Conservation (phyloP, 2,329 filamentous ascomycete genomes). For the Aspergillus uvarum region DNA sequence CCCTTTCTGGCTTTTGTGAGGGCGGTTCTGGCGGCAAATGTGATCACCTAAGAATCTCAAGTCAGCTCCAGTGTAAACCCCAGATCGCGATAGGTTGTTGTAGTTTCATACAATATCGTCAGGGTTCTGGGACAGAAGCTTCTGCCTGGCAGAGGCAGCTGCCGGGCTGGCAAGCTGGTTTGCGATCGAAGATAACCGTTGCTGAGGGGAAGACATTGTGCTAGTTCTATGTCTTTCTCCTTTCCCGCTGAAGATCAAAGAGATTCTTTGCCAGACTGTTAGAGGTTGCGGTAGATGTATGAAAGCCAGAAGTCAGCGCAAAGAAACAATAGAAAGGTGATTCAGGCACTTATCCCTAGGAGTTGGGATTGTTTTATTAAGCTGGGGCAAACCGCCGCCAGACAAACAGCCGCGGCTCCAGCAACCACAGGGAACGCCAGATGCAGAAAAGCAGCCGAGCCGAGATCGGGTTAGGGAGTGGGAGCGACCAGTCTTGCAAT, state of each 20-base stretch:
- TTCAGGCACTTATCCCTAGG: not conserved
- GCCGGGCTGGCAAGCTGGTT: slow-evolving; percentile 38
- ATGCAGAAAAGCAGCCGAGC: slow-evolving; percentile 8
- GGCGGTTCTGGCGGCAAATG: slow-evolving; percentile 39
- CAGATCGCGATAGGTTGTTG: not conserved
- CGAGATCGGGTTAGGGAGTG: slow-evolving; percentile 10
- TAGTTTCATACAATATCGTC: slow-evolving; percentile 40
- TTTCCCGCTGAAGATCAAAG: not conserved
- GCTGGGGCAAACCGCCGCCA: slow-evolving; percentile 6
- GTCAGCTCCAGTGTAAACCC: not conserved
- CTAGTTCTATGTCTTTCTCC: not conserved
- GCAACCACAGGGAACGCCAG: slow-evolving; percentile 1
- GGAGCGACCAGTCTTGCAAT: not conserved
- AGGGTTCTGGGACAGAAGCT: slow-evolving; percentile 36
- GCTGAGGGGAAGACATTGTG: slow-evolving; percentile 41
- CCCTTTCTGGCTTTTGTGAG: slow-evolving; percentile 44
- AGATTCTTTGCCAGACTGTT: not conserved
- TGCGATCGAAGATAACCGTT: slow-evolving; percentile 43
- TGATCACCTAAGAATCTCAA: slow-evolving; percentile 35
- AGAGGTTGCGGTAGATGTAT: not conserved
- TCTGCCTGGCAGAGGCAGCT: slow-evolving; percentile 29
- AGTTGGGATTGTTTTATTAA: slow-evolving; percentile 6
- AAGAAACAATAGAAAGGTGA: not conserved
- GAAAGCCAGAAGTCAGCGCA: not conserved
- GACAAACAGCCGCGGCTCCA: slow-evolving; percentile 18